Evolutionary conservation across 1,139 yeast genomes (phyloP), one percentile per base, ranked within the genome.

Genomic region (Diutina siamensis): DNA sequence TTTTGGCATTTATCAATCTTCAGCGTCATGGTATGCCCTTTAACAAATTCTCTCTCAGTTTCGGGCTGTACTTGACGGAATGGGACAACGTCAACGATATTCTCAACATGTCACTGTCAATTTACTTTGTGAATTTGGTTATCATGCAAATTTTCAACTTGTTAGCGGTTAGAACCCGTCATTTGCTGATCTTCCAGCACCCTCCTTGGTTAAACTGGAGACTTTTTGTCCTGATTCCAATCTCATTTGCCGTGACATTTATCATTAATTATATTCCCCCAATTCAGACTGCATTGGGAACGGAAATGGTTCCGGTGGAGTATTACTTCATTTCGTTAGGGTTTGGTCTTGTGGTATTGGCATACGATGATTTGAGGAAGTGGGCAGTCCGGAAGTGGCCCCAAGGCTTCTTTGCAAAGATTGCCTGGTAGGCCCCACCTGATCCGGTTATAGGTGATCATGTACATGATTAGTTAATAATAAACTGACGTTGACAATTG

Each of bases 61-160:
- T 65, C 51, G 76, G 74, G 27, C 47, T 58, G 4, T 68, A 62
- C 48, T 18, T 15, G n/a, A 22, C 13, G 19, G 22, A 38, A 27
- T 55, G 57, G 40, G 51, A 55, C 47, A 52, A 56, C 15, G 57
- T 67, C 40, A 51, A 46, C 10, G 50, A 58, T 3, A 50, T 59
- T 38, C 55, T 61, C 47, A 61, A 62, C 46, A 58, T 57, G 44
- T 71, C 74, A 1, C 71, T 76, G 1, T 67, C 76, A 18, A 68
- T 74, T 44, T 74, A 73, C 56, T 74, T 74, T 53, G 62, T 67
- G 46, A 72, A 71, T 47, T 59, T 74, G 62, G 77, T 74, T 4
- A 64, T 73, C 40, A 58, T 74, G 65, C 79, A 74, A 55, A 62
- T 67, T 50, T 72, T 72, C 59, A 73, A 74, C 52, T 57, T 73